Conservation (phyloP, 2,329 filamentous ascomycete genomes). For the Colletotrichum tanaceti region DNA sequence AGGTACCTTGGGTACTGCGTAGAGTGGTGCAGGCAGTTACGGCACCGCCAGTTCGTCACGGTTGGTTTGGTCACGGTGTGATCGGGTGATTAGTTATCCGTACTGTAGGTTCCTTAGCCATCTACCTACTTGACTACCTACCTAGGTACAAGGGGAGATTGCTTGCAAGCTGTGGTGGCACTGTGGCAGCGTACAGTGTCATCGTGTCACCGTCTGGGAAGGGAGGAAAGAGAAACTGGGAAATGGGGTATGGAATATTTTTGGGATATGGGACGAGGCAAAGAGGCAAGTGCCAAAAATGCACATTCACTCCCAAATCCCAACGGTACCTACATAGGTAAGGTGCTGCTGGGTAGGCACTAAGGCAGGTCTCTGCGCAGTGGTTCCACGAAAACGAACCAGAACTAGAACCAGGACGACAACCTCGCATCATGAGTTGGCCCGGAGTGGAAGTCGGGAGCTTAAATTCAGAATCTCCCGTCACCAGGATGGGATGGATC, state of each 20-base stretch:
- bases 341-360: background rate
- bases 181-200: too few relatives aligned
- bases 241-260: too few relatives aligned
- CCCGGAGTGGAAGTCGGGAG: conserved; percentile 26
- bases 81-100: too few relatives aligned
- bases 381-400: background rate
- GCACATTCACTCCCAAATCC: too few relatives aligned
- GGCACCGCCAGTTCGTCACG: background rate
- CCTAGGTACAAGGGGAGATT: too few relatives aligned
- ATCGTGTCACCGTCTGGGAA: background rate
- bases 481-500: background rate
- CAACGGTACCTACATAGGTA: background rate
- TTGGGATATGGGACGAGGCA: background rate
- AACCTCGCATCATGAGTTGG: conserved; percentile 8
- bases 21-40: background rate
- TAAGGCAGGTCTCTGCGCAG: too few relatives aligned
- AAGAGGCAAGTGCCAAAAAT: too few relatives aligned
- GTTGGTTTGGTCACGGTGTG: too few relatives aligned
- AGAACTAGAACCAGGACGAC: background rate
- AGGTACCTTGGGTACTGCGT: too few relatives aligned
- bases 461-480: background rate
- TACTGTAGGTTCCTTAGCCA: too few relatives aligned
- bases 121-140: too few relatives aligned
- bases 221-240: background rate
- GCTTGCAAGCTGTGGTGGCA: too few relatives aligned